A percentile compares a stretch with the other conserved stretches of the same genome.
phyloP scores from a whole-genome alignment of 345 rosid genomes.

The thale cress (Arabidopsis thaliana) region TAIR10.1 NC_003075.7:18292001-18292500 shows the following conservation, averaged over 20 bases:
- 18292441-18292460: slow-evolving; percentile 82
- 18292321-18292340: slow-evolving; percentile 61
- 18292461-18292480: slow-evolving; percentile 70
- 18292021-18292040: slow-evolving; percentile 92
- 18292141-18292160: slow-evolving; percentile 72
- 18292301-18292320: slow-evolving; percentile 15
- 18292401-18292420: slow-evolving; percentile 76
- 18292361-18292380: slow-evolving; percentile 86
- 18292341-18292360: slow-evolving; percentile 85
- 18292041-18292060: slow-evolving; percentile 82
- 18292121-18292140: slow-evolving; percentile 85
- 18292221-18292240: slow-evolving; percentile 65
- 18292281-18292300: neutral
- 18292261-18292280: neutral
- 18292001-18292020: slow-evolving; percentile 91
- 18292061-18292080: slow-evolving; percentile 87
- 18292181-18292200: slow-evolving; percentile 46
- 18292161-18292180: slow-evolving; percentile 39
- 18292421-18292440: slow-evolving; percentile 73
- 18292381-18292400: slow-evolving; percentile 66
- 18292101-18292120: slow-evolving; percentile 86
- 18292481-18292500: slow-evolving; percentile 52
- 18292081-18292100: slow-evolving; percentile 95
- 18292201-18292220: slow-evolving; percentile 64
- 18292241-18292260: neutral